These are phyloP conservation scores for Heliocybe sulcata DNA, from an alignment of 1,284 basidiomycete species.

Conservation along the genomic window DNA sequence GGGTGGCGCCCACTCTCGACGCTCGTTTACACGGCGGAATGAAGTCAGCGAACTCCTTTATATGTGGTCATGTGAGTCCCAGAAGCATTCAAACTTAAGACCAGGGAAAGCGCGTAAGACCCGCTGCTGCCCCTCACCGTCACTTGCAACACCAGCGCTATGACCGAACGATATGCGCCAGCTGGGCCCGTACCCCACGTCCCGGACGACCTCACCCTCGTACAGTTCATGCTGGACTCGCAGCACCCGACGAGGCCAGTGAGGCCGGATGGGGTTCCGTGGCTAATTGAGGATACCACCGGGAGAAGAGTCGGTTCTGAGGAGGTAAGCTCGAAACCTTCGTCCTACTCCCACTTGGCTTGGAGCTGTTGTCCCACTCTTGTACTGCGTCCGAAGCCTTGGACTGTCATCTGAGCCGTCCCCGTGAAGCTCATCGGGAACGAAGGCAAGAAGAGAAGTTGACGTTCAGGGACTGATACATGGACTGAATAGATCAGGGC, in stretches of 20 bases:
- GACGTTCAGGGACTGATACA: background rate
- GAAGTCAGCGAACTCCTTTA: background rate
- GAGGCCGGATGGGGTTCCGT: slow-evolving; percentile 37
- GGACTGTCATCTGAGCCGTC: too few species aligned
- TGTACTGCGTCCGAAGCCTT: background rate
- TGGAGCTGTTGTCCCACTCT: background rate
- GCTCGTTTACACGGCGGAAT: background rate
- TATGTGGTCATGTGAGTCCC: background rate
- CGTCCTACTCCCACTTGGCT: background rate
- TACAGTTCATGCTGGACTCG: slow-evolving; percentile 66
- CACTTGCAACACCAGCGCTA: slow-evolving; percentile 13
- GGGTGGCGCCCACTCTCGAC: background rate
- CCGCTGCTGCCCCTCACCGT: background rate
- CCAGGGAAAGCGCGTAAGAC: background rate
- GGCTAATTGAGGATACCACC: slow-evolving; percentile 61
- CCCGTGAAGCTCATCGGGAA: background rate
- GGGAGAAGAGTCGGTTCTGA: slow-evolving; percentile 38
- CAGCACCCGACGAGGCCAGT: slow-evolving; percentile 41
- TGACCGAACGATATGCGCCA: slow-evolving; percentile 39
- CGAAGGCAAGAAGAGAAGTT: background rate
- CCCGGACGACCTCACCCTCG: slow-evolving; percentile 65
- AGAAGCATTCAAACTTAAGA: background rate
- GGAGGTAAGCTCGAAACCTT: slow-evolving; percentile 32
- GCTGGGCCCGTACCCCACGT: slow-evolving; percentile 36
- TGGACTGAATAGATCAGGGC: slow-evolving; percentile 29